These are phyloP conservation scores for Verticillium tricorpus DNA, from an alignment of 2,329 filamentous ascomycete species.

Conservation along the genomic window DNA sequence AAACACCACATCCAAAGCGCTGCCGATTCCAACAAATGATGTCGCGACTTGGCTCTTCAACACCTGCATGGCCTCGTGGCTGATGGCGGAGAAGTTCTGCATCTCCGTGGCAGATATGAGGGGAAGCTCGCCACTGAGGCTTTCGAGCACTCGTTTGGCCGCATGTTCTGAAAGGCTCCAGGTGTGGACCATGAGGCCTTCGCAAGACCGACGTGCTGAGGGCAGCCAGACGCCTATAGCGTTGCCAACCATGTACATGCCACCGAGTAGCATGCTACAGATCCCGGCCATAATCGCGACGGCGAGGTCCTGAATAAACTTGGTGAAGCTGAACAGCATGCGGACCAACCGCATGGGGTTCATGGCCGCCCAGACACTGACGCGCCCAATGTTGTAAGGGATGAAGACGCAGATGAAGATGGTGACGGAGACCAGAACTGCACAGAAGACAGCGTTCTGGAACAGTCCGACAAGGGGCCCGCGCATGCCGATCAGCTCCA, in stretches of 20 bases:
- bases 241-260: slow-evolving; percentile 12
- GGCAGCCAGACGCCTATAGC: slow-evolving; percentile 9
- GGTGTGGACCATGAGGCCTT: slow-evolving; percentile 20
- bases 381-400: slow-evolving; percentile 86
- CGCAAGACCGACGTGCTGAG: neutral
- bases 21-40: slow-evolving; percentile 33
- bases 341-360: slow-evolving; percentile 75
- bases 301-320: slow-evolving; percentile 70
- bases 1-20: slow-evolving; percentile 37
- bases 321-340: slow-evolving; percentile 68
- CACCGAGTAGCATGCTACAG: slow-evolving; percentile 6
- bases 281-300: slow-evolving; percentile 53
- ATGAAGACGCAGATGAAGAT: slow-evolving; percentile 83
- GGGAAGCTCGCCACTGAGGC: slow-evolving; percentile 45
- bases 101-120: slow-evolving; percentile 56
- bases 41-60: slow-evolving; percentile 50
- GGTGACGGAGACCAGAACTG: slow-evolving; percentile 81
- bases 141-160: slow-evolving; percentile 42
- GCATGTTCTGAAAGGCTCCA: slow-evolving; percentile 38
- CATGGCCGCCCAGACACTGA: slow-evolving; percentile 73
- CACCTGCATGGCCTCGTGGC: slow-evolving; percentile 62
- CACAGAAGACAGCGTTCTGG: slow-evolving; percentile 93
- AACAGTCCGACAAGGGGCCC: slow-evolving; percentile 85
- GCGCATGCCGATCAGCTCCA: slow-evolving; percentile 95
- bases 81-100: slow-evolving; percentile 71